Percentiles rank a stretch among this genome's conserved stretches.
Evolutionary conservation across 495 filamentous ascomycete species (phyloP).

Genomic region (Xylaria grammica): DNA sequence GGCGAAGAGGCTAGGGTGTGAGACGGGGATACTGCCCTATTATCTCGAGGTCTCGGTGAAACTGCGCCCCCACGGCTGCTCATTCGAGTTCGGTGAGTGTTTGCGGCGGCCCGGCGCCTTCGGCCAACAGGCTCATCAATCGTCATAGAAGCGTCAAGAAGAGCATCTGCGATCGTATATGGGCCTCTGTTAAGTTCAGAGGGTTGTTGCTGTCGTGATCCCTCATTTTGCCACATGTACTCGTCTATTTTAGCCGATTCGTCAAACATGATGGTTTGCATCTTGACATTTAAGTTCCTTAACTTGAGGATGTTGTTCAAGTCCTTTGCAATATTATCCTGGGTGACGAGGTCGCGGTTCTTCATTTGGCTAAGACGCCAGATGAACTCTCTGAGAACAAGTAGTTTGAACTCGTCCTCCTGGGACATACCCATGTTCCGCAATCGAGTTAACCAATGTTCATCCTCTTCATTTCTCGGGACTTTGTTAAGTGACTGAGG

Average conservation of each 20-base stretch:
- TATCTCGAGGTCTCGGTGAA: slow-evolving; percentile 44
- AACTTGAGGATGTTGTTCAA: slow-evolving; percentile 75
- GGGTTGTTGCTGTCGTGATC: slow-evolving; percentile 31
- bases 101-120: slow-evolving; percentile 60
- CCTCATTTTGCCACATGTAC: slow-evolving; percentile 44
- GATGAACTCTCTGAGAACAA: slow-evolving; percentile 87
- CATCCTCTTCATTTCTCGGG: slow-evolving; percentile 89
- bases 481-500: slow-evolving; percentile 50
- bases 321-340: slow-evolving; percentile 46
- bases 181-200: slow-evolving; percentile 50
- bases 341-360: slow-evolving; percentile 53
- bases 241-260: slow-evolving; percentile 60
- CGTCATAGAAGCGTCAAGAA: slow-evolving; percentile 90
- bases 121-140: slow-evolving; percentile 72
- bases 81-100: slow-evolving; percentile 55
- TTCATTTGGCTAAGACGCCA: slow-evolving; percentile 81
- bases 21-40: slow-evolving; percentile 36
- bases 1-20: slow-evolving; percentile 30
- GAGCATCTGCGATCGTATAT: slow-evolving; percentile 85
- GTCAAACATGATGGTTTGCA: slow-evolving; percentile 92
- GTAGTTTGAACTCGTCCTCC: slow-evolving; percentile 90
- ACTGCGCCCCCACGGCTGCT: slow-evolving; percentile 44
- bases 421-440: slow-evolving; percentile 79
- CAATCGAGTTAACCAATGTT: slow-evolving; percentile 87
- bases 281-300: slow-evolving; percentile 71